Conservation (phyloP, 2,329 filamentous ascomycete species). For the Colletotrichum simmondsii region DNA sequence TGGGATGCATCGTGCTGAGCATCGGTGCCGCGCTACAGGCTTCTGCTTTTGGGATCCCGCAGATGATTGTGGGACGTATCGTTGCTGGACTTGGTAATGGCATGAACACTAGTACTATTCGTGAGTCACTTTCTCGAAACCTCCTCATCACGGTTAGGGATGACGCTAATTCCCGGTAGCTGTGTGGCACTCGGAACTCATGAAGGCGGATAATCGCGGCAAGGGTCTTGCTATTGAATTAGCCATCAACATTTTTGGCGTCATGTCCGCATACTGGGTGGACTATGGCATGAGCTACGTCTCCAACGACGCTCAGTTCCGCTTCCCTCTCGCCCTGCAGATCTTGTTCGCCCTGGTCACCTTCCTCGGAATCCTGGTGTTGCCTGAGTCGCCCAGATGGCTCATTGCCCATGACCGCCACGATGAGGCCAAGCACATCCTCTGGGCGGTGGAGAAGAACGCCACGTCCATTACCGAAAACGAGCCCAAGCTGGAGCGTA, state of each 20-base stretch:
- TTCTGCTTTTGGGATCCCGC: conserved; percentile 50
- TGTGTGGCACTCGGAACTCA: conserved; percentile 54
- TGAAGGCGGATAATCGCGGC: conserved; percentile 52
- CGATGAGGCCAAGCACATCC: conserved; percentile 52
- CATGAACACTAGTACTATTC: conserved; percentile 59
- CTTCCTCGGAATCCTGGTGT: conserved; percentile 43
- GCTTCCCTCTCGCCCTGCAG: conserved; percentile 58
- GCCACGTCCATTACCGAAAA: conserved; percentile 39
- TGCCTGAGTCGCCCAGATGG: conserved; percentile 59
- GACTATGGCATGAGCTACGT: conserved; percentile 52
- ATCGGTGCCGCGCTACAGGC: conserved; percentile 56
- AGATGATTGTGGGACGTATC: conserved; percentile 57
- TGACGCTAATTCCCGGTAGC: conserved; percentile 35
- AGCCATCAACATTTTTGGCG: conserved; percentile 51
- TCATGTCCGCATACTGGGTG: conserved; percentile 48
- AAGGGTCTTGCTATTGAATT: conserved; percentile 44
- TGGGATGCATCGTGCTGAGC: conserved; percentile 52
- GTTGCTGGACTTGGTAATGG: conserved; percentile 57
- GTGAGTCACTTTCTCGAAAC: conserved; percentile 36
- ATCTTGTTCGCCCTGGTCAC: conserved; percentile 52
- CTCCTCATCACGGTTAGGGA: neutral
- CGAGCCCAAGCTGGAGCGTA: conserved; percentile 40
- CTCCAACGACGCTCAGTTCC: conserved; percentile 50
- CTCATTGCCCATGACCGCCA: conserved; percentile 59
- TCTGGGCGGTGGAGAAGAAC: conserved; percentile 44